Evolutionary conservation across 441 rosid species (phyloP).

Genomic region (Gossypium trilobum): DNA sequence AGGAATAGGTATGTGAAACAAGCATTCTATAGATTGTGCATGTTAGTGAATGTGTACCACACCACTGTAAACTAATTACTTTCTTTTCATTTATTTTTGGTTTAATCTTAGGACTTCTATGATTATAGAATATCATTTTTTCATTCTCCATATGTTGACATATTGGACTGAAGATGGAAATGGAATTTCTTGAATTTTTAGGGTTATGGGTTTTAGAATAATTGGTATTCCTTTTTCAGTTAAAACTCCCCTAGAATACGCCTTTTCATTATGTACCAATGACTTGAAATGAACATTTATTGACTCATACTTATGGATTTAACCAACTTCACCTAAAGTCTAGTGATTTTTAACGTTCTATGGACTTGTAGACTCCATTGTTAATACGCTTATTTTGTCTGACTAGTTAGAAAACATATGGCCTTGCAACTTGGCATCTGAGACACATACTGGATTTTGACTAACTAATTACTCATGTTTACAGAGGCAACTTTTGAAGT

Average conservation of each 20-base stretch:
- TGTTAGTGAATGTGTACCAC: neutral
- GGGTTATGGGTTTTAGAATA: neutral
- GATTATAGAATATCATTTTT: neutral
- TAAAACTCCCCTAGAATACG: neutral
- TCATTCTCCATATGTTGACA: neutral
- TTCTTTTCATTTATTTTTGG: neutral
- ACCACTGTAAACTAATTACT: neutral
- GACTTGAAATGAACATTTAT: neutral
- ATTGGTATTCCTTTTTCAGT: neutral
- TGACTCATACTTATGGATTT: neutral
- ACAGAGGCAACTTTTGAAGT: constrained; percentile 97
- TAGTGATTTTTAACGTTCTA: neutral
- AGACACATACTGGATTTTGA: neutral
- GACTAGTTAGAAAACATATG: neutral
- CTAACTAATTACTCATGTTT: neutral
- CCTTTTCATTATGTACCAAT: neutral
- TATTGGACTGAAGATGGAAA: neutral
- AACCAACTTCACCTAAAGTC: too few species aligned
- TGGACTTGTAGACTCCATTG: neutral
- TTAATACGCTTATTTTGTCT: neutral
- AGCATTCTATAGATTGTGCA: neutral
- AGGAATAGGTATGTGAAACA: neutral
- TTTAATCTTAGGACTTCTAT: neutral
- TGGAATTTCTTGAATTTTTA: neutral
- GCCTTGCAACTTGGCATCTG: neutral